These are phyloP conservation scores for Rickenella mellea DNA, from an alignment of 768 basidiomycete species.

Conservation along the genomic window DNA sequence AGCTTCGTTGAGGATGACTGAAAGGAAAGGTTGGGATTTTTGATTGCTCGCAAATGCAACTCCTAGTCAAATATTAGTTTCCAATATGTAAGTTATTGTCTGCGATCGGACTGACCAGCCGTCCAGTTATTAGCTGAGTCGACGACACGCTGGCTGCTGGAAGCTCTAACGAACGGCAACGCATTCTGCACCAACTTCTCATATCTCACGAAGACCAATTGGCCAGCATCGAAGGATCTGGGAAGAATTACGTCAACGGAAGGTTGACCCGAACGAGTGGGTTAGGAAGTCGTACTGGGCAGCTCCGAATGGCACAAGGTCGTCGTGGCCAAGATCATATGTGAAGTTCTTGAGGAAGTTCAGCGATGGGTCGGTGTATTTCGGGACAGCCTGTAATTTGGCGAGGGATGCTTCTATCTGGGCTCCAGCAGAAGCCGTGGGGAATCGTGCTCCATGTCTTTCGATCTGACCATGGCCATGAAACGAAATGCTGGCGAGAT, in stretches of 20 bases:
- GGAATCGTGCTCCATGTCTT: constrained; percentile 74
- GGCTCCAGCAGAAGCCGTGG: constrained; percentile 40
- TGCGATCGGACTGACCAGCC: constrained; percentile 41
- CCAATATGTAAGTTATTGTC: background rate
- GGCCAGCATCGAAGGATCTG: constrained; percentile 45
- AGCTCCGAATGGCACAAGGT: constrained; percentile 61
- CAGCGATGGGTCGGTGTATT: constrained; percentile 36
- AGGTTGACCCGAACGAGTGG: background rate
- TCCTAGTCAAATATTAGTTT: constrained; percentile 28
- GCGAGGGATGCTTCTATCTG: constrained; percentile 37
- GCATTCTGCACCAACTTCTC: constrained; percentile 30
- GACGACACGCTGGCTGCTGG: constrained; percentile 48
- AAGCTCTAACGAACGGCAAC: constrained; percentile 46
- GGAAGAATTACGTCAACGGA: background rate
- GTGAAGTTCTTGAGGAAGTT: constrained; percentile 50
- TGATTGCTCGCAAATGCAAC: constrained; percentile 45
- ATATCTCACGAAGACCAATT: constrained; percentile 46
- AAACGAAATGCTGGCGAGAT: background rate
- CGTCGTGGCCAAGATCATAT: constrained; percentile 47
- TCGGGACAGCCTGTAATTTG: constrained; percentile 41
- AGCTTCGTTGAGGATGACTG: constrained; percentile 47
- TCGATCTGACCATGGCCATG: constrained; percentile 45
- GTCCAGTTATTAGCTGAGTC: constrained; percentile 65
- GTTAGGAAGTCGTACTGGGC: constrained; percentile 38
- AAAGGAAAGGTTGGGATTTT: constrained; percentile 35